A percentile compares a stretch with the other conserved stretches of the same genome.
Conservation (phyloP, 2,329 filamentous ascomycete species). For the Achaetomium macrosporum region DNA sequence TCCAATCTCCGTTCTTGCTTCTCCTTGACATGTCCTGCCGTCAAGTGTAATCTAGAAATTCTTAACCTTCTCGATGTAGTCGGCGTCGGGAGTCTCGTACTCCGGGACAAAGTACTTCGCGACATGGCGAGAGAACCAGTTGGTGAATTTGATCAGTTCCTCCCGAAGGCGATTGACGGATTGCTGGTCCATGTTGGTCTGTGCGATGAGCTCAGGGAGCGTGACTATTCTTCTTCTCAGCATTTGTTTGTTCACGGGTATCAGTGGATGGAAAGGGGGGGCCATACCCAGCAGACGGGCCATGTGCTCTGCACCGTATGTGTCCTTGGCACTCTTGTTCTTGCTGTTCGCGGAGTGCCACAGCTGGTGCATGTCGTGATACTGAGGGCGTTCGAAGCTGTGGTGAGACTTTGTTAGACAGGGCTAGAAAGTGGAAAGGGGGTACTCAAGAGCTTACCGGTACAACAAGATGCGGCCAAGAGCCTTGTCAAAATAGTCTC, state of each 20-base stretch:
- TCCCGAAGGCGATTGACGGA: slow-evolving; percentile 83
- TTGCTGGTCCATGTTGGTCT: slow-evolving; percentile 96
- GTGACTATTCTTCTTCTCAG: slow-evolving; percentile 52
- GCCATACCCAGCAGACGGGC: slow-evolving; percentile 77
- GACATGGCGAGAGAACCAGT: slow-evolving; percentile 75
- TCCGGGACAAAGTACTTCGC: slow-evolving; percentile 70
- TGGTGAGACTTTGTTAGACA: background rate
- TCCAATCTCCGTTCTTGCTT: no score
- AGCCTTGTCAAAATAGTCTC: slow-evolving; percentile 89
- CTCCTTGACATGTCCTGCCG: background rate
- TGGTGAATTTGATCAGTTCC: slow-evolving; percentile 78
- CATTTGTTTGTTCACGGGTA: background rate
- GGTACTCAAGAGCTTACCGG: slow-evolving; percentile 38
- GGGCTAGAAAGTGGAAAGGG: background rate
- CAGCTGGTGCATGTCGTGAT: slow-evolving; percentile 66
- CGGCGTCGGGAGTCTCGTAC: slow-evolving; percentile 66
- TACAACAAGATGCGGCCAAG: slow-evolving; percentile 88
- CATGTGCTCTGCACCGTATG: slow-evolving; percentile 91
- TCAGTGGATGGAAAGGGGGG: background rate
- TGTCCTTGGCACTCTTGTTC: slow-evolving; percentile 65
- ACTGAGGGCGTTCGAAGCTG: slow-evolving; percentile 87
- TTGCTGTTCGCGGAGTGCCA: slow-evolving; percentile 60
- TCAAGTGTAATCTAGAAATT: slow-evolving; percentile 30
- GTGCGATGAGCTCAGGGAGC: slow-evolving; percentile 86
- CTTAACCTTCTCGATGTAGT: slow-evolving; percentile 65